phyloP scores from a whole-genome alignment of 805 yeast genomes.

The Schwanniomyces vanrijiae region DNA sequence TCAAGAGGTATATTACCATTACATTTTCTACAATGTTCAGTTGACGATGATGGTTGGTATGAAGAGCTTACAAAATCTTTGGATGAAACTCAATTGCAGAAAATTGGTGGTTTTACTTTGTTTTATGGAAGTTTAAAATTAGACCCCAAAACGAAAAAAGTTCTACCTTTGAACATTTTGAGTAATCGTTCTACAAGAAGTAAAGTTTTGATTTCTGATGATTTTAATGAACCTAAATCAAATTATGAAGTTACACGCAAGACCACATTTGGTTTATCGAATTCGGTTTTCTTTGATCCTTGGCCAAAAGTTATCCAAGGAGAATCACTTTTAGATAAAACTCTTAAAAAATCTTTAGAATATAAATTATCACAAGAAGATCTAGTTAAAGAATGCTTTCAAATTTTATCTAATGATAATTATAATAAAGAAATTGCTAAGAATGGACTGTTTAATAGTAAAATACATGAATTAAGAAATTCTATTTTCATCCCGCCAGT shows the following conservation, averaged over 20 bases:
- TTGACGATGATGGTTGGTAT: constrained; percentile 48
- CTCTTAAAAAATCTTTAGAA: constrained; percentile 17
- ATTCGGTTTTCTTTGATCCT: constrained; percentile 61
- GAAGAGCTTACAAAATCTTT: constrained; percentile 20
- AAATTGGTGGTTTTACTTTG: constrained; percentile 64
- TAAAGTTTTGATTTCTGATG: constrained; percentile 24
- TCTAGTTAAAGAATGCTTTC: constrained; percentile 53
- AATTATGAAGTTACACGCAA: constrained; percentile 20
- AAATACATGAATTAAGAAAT: constrained; percentile 44
- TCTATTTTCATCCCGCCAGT: constrained; percentile 77
- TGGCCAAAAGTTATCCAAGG: constrained; percentile 78
- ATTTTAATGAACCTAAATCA: constrained; percentile 1
- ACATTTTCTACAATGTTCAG: constrained; percentile 38
- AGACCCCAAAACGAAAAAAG: constrained; percentile 17
- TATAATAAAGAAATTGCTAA: constrained; percentile 23
- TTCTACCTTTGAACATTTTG: constrained; percentile 42
- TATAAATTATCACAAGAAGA: constrained; percentile 27
- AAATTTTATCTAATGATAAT: constrained; percentile 47
- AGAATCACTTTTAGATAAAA: constrained; percentile 18
- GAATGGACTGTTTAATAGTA: constrained; percentile 16
- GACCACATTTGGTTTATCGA: constrained; percentile 60
- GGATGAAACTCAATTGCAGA: constrained; percentile 10
- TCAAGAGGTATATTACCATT: constrained; percentile 56
- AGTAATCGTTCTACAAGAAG: constrained; percentile 51
- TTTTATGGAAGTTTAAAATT: constrained; percentile 50